Conservation (phyloP, 139 green algal genomes). For the Spirogloea muscicola region DNA sequence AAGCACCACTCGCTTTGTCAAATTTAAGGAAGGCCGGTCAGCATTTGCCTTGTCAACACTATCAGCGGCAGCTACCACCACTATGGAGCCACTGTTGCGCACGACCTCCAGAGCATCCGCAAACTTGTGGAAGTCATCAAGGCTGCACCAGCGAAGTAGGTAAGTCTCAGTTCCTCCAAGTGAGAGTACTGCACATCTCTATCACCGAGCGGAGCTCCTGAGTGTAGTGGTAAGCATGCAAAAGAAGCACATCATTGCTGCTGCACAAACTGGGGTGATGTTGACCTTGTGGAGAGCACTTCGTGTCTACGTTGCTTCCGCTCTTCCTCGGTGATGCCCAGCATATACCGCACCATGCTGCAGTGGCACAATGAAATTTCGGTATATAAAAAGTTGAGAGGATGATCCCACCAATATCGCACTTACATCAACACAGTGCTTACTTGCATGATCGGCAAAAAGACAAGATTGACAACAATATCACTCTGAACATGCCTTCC, state of each 20-base stretch:
- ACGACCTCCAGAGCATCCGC: slow-evolving; percentile 59
- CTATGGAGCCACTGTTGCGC: slow-evolving; percentile 16
- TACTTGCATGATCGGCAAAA: too few relatives aligned
- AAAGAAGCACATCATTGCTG: slow-evolving; percentile 7
- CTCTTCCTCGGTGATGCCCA: slow-evolving; percentile 87
- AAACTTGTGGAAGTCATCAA: slow-evolving; percentile 54
- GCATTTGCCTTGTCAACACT: slow-evolving; percentile 34
- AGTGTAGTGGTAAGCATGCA: background rate
- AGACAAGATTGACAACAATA: too few relatives aligned
- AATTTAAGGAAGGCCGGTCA: background rate
- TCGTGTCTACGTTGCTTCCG: slow-evolving; percentile 84
- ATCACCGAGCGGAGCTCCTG: slow-evolving; percentile 61
- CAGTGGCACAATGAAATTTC: too few relatives aligned
- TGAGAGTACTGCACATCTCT: background rate
- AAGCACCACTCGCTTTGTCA: background rate
- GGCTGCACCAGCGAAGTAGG: background rate
- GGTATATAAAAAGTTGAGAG: too few relatives aligned
- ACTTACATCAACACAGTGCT: too few relatives aligned
- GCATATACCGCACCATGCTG: slow-evolving; percentile 80
- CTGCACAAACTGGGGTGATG: background rate
- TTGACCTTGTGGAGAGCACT: slow-evolving; percentile 61
- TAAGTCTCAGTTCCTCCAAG: background rate
- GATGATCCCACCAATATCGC: too few relatives aligned
- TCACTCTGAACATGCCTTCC: too few relatives aligned
- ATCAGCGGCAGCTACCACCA: slow-evolving; percentile 33